phyloP scores from a whole-genome alignment of 441 rosid species.

The Omphalea diandra region DNA sequence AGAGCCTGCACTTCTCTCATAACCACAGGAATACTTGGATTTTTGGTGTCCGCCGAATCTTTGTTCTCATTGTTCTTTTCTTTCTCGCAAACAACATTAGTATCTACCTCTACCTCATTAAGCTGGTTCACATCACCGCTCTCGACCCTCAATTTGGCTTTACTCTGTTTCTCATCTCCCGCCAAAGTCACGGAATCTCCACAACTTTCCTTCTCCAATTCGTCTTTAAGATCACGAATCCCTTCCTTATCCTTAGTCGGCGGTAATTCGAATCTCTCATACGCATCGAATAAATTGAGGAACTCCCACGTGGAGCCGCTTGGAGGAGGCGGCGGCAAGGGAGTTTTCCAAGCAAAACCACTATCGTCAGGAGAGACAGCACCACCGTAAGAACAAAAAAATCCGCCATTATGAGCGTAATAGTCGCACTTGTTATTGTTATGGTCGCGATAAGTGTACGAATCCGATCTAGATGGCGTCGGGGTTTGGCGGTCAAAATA shows the following conservation, averaged over 20 bases:
- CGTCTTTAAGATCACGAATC: conserved; percentile 70
- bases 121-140: conserved; percentile 12
- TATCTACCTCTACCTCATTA: too few relatives aligned
- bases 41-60: conserved; percentile 13
- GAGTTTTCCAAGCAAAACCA: conserved; percentile 57
- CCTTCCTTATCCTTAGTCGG: conserved; percentile 66
- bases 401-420: conserved; percentile 3
- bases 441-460: conserved; percentile 18
- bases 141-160: neutral
- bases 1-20: conserved; percentile 46
- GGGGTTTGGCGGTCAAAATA: conserved; percentile 27
- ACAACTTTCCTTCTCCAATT: conserved; percentile 51
- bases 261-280: conserved; percentile 55
- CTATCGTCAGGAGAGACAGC: conserved; percentile 43
- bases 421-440: conserved; percentile 28
- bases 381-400: conserved; percentile 6
- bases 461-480: conserved; percentile 44
- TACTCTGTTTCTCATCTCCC: conserved; percentile 29
- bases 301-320: conserved; percentile 71
- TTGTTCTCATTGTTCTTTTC: conserved; percentile 39
- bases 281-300: conserved; percentile 55
- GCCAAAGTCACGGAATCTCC: conserved; percentile 27
- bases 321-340: conserved; percentile 81
- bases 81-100: conserved; percentile 38
- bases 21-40: conserved; percentile 22